Conservation (phyloP, 2,329 filamentous ascomycete species). For the Ascochyta koolunga region DNA sequence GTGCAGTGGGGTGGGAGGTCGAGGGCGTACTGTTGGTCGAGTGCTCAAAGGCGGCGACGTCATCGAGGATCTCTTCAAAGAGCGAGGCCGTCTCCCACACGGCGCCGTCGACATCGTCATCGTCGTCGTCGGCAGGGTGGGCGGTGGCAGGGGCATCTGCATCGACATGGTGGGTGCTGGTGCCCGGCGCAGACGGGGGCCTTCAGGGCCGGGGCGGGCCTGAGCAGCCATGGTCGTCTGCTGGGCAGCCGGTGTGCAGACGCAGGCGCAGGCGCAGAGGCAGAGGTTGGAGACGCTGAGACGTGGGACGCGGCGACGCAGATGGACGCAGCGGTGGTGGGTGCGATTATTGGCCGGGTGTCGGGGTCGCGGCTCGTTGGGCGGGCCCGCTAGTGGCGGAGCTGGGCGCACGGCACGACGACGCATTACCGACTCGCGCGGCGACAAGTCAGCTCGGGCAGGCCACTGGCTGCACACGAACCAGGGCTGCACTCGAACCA, state of each 20-base stretch:
- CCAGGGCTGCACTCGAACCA: no score
- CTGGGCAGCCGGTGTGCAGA: neutral
- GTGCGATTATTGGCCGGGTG: no score
- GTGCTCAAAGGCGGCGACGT: slow-evolving; percentile 38
- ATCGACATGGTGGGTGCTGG: neutral
- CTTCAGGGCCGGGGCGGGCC: slow-evolving; percentile 34
- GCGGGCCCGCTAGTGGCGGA: neutral
- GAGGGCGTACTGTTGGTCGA: slow-evolving; percentile 32
- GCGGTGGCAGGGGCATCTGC: slow-evolving; percentile 16
- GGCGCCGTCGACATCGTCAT: slow-evolving; percentile 31
- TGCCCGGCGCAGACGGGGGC: slow-evolving; percentile 1
- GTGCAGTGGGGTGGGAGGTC: no score
- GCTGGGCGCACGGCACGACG: neutral
- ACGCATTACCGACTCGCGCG: neutral
- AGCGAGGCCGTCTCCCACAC: slow-evolving; percentile 41
- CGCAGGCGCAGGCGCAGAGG: no score
- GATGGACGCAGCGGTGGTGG: neutral
- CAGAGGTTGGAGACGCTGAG: no score
- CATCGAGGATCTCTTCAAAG: slow-evolving; percentile 45
- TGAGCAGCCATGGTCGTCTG: slow-evolving; percentile 19
- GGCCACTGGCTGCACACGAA: no score
- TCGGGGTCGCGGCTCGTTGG: neutral
- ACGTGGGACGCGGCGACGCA: neutral
- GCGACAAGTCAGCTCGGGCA: neutral
- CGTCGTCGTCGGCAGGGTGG: slow-evolving; percentile 16